Percentiles rank a stretch among this genome's conserved stretches.
These are phyloP conservation scores for Arabis alpina DNA, from an alignment of 345 rosid genomes.

Conservation along the genomic window DNA sequence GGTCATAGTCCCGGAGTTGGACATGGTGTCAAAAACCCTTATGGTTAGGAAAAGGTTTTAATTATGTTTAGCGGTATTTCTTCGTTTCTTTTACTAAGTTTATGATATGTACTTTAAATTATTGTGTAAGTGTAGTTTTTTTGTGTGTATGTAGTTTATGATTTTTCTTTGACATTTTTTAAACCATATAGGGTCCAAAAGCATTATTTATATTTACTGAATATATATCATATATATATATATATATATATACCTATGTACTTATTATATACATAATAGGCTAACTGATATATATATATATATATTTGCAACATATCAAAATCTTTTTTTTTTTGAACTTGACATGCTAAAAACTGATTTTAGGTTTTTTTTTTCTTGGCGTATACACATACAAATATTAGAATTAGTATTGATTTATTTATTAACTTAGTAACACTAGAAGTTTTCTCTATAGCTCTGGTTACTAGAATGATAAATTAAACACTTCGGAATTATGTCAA, in stretches of 20 bases:
- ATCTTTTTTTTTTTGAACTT: no score
- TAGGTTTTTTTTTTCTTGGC: neutral
- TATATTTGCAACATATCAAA: no score
- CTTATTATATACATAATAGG: neutral
- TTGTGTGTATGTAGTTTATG: slow-evolving; percentile 19
- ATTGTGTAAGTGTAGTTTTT: slow-evolving; percentile 18
- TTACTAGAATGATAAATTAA: neutral
- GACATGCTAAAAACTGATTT: no score
- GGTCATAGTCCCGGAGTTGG: slow-evolving; percentile 40
- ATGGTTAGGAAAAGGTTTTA: slow-evolving; percentile 25
- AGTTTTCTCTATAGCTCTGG: no score
- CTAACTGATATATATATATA: neutral
- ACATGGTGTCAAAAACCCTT: slow-evolving; percentile 33
- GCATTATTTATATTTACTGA: neutral
- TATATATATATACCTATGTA: no score
- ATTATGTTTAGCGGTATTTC: slow-evolving; percentile 13
- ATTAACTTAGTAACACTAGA: neutral
- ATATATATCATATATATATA: slow-evolving; percentile 1
- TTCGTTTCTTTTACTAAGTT: slow-evolving; percentile 5
- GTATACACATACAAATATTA: neutral
- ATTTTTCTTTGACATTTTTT: neutral
- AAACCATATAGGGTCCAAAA: neutral
- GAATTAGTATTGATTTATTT: neutral
- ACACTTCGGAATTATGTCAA: neutral
- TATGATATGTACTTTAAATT: slow-evolving; percentile 8